These are phyloP conservation scores for Cutaneotrichosporon spelunceum DNA, from an alignment of 1,284 basidiomycete species.

Conservation along the genomic window DNA sequence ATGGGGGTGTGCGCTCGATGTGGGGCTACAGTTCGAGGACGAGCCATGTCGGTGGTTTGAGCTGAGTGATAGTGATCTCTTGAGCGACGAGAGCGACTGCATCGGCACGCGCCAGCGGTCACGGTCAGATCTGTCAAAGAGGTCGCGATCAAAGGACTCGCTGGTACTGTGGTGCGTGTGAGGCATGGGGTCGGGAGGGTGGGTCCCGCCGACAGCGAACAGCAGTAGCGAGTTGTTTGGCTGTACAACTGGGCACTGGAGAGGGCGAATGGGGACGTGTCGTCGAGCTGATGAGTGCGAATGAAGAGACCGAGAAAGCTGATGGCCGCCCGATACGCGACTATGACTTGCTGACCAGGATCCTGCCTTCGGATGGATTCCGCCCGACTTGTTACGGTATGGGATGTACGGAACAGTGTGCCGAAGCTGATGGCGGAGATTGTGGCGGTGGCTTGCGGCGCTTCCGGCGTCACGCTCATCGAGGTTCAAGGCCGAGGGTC, in stretches of 20 bases:
- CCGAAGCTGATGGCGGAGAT: background rate
- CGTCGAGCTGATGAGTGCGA: background rate
- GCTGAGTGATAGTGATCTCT: slow-evolving; percentile 1
- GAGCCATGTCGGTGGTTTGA: background rate
- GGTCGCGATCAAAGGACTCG: slow-evolving; percentile 4
- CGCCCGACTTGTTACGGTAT: background rate
- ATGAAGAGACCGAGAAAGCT: background rate
- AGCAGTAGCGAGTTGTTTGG: background rate
- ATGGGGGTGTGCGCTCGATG: slow-evolving; percentile 49
- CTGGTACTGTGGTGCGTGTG: background rate
- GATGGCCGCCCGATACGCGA: background rate
- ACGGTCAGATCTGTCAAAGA: background rate
- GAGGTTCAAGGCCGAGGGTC: background rate
- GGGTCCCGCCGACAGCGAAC: background rate
- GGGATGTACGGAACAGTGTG: background rate
- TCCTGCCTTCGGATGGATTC: background rate
- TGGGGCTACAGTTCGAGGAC: background rate
- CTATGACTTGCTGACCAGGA: background rate
- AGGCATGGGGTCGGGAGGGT: background rate
- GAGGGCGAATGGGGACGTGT: background rate
- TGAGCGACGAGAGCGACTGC: background rate
- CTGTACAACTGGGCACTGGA: background rate
- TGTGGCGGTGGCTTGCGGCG: background rate
- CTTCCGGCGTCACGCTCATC: background rate
- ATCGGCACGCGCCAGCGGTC: slow-evolving; percentile 1